Base-by-base conservation (phyloP, 2,329 filamentous ascomycete species). In the Talaromyces atroroseus region DNA sequence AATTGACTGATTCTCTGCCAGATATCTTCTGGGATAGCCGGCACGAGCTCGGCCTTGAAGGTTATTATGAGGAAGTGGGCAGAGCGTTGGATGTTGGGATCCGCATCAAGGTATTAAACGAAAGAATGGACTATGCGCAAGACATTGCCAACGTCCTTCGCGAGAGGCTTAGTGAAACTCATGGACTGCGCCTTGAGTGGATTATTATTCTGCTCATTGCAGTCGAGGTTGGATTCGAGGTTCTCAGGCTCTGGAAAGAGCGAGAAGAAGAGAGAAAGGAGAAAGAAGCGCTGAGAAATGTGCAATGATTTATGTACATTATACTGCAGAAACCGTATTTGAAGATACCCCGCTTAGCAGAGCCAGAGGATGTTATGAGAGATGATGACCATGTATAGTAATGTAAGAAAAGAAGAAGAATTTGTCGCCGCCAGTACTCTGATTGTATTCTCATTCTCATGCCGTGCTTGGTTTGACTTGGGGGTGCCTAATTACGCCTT, bases 121-220 rank as follows among this genome's bases (percentile, higher is more conserved):
- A 95, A 75, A 95, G 95, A 76, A 95, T 99, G 83, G 92, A 96
- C 67, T 97, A 99, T 70, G 94, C 92, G 1, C 89, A 94, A 67
- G 92, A 97, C 71, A 96, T 96, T 70, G 91, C 94, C 6, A 89
- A 81, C 52, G 92, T 97, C 16, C 75, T 97, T 59, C 81, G 94
- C 57, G 90, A 96, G 71, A 86, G 92, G 68, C 80, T 95, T 55
- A 95, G 89, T 68, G 92, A 97, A 77, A 90, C 90, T 70, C 91
- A 97, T 68, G 88, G 90, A 16, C 84, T 92, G 29, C 81, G 90
- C 55, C 79, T 99, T 11, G 94, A 97, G 75, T 92, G 90, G 88
- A 95, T 95, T 65, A 97, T 99, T 69, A 97, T 99, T 65, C 79
- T 89, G 2, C 81, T 99, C 54, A 99, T 99, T 68, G 85, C 89